Evolutionary conservation across 164 flowering plant species (phyloP).

Genomic region (Platanus orientalis): DNA sequence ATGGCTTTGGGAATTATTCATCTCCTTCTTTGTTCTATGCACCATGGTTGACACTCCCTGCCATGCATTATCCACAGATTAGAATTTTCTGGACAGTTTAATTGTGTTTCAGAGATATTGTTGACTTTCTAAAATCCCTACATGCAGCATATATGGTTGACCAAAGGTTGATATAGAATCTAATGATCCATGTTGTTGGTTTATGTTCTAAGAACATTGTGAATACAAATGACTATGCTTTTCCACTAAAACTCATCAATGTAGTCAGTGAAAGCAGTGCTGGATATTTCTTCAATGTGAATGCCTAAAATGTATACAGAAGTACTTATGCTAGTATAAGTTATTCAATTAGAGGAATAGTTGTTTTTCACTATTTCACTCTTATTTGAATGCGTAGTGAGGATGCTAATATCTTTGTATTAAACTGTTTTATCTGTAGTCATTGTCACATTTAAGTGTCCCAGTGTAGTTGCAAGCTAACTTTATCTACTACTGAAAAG

Average conservation of each 20-base stretch:
- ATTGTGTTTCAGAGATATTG: not conserved
- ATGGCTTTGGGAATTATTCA: too few species aligned
- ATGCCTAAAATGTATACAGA: conserved; percentile 37
- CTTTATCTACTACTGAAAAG: too few species aligned
- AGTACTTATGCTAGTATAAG: not conserved
- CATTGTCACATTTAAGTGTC: too few species aligned
- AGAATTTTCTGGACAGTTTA: not conserved
- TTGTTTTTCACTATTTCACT: not conserved
- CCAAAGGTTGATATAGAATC: conserved; percentile 62
- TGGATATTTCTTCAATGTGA: conserved; percentile 70
- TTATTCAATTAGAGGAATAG: not conserved
- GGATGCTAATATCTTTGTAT: not conserved
- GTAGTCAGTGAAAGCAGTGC: conserved; percentile 74
- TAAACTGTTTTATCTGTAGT: not conserved
- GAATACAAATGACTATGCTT: conserved; percentile 73
- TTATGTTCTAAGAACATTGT: conserved; percentile 39
- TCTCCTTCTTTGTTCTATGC: conserved; percentile 57
- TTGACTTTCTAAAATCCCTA: conserved; percentile 5
- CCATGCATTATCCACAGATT: conserved; percentile 8
- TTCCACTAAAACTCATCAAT: conserved; percentile 82
- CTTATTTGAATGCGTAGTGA: not conserved
- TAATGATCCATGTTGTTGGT: conserved; percentile 57
- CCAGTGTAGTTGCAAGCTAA: too few species aligned
- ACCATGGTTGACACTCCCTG: conserved; percentile 86
- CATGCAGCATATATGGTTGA: conserved; percentile 58